A percentile compares a stretch with the other conserved stretches of the same genome.
Conservation (phyloP, 2,329 filamentous ascomycete genomes). For the Cladosporium sp. region DNA sequence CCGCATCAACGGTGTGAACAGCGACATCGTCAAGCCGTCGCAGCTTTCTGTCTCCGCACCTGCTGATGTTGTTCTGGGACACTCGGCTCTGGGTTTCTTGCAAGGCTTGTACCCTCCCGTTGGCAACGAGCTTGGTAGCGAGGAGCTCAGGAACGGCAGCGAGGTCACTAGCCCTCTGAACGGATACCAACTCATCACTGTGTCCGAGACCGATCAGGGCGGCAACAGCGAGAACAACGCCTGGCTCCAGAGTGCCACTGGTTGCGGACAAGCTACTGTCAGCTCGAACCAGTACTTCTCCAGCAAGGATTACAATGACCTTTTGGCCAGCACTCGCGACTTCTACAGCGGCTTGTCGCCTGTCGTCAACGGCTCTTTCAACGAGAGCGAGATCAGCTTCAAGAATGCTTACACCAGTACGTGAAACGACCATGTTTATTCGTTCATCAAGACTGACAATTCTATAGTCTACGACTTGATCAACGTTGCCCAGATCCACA, state of each 20-base stretch:
- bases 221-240: conserved; percentile 54
- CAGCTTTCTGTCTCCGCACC: conserved; percentile 73
- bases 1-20: conserved; percentile 63
- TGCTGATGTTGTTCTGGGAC: conserved; percentile 67
- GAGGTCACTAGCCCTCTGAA: conserved; percentile 63
- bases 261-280: conserved; percentile 51
- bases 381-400: conserved; percentile 47
- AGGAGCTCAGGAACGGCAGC: conserved; percentile 68
- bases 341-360: conserved; percentile 53
- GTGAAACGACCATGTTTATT: conserved; percentile 20
- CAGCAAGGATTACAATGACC: conserved; percentile 46
- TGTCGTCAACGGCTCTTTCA: conserved; percentile 51
- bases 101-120: conserved; percentile 85
- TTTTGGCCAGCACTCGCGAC: conserved; percentile 46
- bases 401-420: conserved; percentile 64
- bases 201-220: conserved; percentile 59
- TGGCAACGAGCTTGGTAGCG: conserved; percentile 47
- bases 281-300: conserved; percentile 58
- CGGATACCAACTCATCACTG: conserved; percentile 80
- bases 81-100: conserved; percentile 73
- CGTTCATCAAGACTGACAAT: background rate
- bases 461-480: conserved; percentile 55
- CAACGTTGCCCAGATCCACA: conserved; percentile 61
- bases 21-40: conserved; percentile 60
- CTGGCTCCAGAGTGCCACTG: conserved; percentile 57